A percentile compares a stretch with the other conserved stretches of the same genome.
Evolutionary conservation across 345 rosid genomes (phyloP).

Genomic region (Acer negundo): DNA sequence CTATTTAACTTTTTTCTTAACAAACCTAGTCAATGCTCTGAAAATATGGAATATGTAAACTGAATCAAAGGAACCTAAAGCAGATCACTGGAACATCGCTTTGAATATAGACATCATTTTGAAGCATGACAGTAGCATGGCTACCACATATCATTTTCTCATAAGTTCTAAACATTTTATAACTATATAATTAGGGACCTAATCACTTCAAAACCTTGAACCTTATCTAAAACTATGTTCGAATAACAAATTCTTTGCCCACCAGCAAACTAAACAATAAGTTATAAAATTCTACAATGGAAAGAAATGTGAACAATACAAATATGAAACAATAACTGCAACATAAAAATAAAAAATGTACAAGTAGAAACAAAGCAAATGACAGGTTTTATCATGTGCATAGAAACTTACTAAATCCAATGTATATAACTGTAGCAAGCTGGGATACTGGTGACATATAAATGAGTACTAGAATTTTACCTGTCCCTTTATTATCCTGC

Average conservation of each 20-base stretch:
- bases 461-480: slow-evolving; percentile 26
- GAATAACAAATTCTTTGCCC: not conserved
- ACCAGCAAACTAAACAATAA: not conserved
- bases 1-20: too few relatives aligned
- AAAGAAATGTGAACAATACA: not conserved
- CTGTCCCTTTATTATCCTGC: slow-evolving; percentile 70
- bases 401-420: not conserved
- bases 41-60: too few relatives aligned
- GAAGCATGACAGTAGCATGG: not conserved
- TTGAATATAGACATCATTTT: not conserved
- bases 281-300: not conserved
- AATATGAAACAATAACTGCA: not conserved
- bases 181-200: not conserved
- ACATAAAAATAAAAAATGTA: not conserved
- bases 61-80: too few relatives aligned
- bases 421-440: not conserved
- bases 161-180: not conserved
- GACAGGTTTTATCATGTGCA: not conserved
- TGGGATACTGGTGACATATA: not conserved
- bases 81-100: too few relatives aligned
- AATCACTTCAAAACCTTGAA: not conserved
- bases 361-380: not conserved
- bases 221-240: not conserved
- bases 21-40: too few relatives aligned
- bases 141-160: not conserved